Base-by-base conservation (phyloP, 805 yeast genomes). In the Saccharomycopsis capsularis region DNA sequence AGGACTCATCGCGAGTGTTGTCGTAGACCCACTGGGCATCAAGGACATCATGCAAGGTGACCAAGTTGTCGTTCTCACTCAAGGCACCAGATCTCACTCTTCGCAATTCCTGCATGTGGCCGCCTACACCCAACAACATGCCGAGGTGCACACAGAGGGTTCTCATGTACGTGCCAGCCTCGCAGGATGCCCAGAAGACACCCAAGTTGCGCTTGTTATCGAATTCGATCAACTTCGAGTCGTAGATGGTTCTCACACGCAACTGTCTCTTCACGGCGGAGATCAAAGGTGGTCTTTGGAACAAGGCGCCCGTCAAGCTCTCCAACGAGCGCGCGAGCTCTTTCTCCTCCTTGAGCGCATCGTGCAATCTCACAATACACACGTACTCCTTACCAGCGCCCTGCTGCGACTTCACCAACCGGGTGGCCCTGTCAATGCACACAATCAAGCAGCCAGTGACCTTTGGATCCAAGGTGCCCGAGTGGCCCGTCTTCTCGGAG, bases 371-470 rank as follows among this genome's bases (percentile, higher is more conserved):
- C 51, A 87, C 93, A 59, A 93, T 88, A 75, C 98, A 93, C 48
- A 93, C 99, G 72, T 93, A 93, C 81, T 93, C 99, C 69, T 93
- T 93, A 78, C 99, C 99, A 42, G 99, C 99, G 73, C 98, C 98
- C 71, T 93, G 99, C 74, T 93, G 99, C 48, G 96, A 87, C 70
- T 93, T 93, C 59, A 93, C 99, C 64, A 93, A 77, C 71, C 99
- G 82, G 49, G 99, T 93, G 52, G 99, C 99, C 67, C 96, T 82
- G 70, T 93, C 99, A 58, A 93, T 78, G 79, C 99, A 93, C 54
- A 93, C 99, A 67, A 93, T 93, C 67, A 93, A 76, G 76, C 99
- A 93, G 58, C 99, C 99, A 44, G 99, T 93, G 63, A 93, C 99
- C 69, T 87, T 87, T 57, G 99, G 99, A 75, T 93, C 99, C 68